These are phyloP conservation scores for Tolypocladium tropicale DNA, from an alignment of 2,329 filamentous ascomycete genomes.

Conservation along the genomic window DNA sequence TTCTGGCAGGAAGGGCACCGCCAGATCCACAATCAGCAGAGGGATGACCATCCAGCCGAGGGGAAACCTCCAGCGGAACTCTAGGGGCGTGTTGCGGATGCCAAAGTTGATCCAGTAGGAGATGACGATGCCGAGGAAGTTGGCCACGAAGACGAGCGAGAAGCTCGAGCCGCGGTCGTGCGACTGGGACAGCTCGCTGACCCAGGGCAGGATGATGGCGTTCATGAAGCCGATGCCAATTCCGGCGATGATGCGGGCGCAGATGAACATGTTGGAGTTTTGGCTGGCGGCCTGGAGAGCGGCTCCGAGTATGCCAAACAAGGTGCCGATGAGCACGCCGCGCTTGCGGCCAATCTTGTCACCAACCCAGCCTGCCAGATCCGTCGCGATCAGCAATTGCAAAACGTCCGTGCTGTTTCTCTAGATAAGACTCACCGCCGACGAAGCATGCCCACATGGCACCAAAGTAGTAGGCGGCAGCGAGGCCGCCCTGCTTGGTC, in stretches of 20 bases:
- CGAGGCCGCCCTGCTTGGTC: constrained; percentile 39
- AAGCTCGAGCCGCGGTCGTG: constrained; percentile 34
- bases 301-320: constrained; percentile 38
- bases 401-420: background rate
- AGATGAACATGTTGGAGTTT: constrained; percentile 35
- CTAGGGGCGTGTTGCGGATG: constrained; percentile 14
- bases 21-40: constrained; percentile 25
- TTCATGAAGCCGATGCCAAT: constrained; percentile 41
- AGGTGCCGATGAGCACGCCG: constrained; percentile 33
- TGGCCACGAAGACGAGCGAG: constrained; percentile 40
- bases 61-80: constrained; percentile 26
- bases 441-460: constrained; percentile 38
- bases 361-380: constrained; percentile 27
- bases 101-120: constrained; percentile 30
- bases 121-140: constrained; percentile 38
- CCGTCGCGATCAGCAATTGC: background rate
- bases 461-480: constrained; percentile 43
- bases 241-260: constrained; percentile 38
- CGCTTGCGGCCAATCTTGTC: constrained; percentile 39
- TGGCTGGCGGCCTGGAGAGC: constrained; percentile 34
- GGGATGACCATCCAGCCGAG: constrained; percentile 30
- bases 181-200: constrained; percentile 36
- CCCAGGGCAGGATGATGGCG: constrained; percentile 36
- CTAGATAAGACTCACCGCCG: constrained; percentile 19
- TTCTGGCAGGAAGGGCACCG: constrained; percentile 32